A percentile compares a stretch with the other conserved stretches of the same genome.
Conservation (phyloP, 208 protist genomes). For the Leptomonas pyrrhocoris region DNA sequence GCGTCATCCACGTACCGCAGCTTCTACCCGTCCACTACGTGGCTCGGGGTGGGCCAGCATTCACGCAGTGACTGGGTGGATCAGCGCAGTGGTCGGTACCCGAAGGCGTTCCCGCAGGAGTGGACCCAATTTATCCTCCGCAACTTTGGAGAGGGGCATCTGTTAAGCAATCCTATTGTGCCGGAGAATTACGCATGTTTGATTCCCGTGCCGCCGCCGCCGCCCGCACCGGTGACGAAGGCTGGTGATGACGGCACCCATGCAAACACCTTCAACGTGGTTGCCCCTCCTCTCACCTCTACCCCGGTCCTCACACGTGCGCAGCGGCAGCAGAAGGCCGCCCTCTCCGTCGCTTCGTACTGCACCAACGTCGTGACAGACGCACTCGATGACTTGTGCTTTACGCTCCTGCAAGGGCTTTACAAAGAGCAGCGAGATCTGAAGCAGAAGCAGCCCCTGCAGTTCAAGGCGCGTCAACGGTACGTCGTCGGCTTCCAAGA, state of each 20-base stretch:
- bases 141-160: slow-evolving; percentile 3
- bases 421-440: slow-evolving; percentile 63
- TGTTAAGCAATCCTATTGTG: not conserved
- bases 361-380: slow-evolving; percentile 61
- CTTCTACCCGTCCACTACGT: slow-evolving; percentile 48
- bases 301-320: slow-evolving; percentile 1
- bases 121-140: slow-evolving; percentile 13
- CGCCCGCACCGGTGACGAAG: not conserved
- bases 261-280: not conserved
- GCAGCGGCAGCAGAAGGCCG: slow-evolving; percentile 16
- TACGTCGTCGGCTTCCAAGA: slow-evolving; percentile 74
- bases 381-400: slow-evolving; percentile 64
- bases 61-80: slow-evolving; percentile 40
- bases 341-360: slow-evolving; percentile 42
- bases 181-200: not conserved
- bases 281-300: not conserved
- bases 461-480: slow-evolving; percentile 58
- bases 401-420: slow-evolving; percentile 61
- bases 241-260: not conserved
- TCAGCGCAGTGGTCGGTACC: slow-evolving; percentile 52
- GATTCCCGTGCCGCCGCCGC: not conserved
- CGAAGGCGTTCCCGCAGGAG: slow-evolving; percentile 10
- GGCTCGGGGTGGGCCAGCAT: slow-evolving; percentile 48
- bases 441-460: slow-evolving; percentile 55
- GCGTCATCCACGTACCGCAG: slow-evolving; percentile 28